Percentiles rank a stretch among this genome's conserved stretches.
Evolutionary conservation across 352 stramenopile genomes (phyloP).

Genomic region (Phytophthora ohioensis): DNA sequence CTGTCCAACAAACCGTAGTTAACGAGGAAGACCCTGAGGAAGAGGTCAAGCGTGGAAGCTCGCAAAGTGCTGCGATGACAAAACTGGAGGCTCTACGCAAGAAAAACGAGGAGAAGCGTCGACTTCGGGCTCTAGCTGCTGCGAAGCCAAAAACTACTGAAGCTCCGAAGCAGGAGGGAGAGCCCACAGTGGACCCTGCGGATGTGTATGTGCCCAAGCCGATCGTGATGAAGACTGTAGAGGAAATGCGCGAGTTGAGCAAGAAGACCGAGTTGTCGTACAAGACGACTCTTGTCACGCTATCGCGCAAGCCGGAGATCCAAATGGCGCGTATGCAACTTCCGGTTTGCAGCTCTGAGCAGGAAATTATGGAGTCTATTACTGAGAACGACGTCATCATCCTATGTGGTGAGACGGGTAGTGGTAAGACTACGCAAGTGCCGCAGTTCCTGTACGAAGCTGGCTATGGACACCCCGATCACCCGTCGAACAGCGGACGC

Average conservation of each 20-base stretch:
- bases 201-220: conserved; percentile 69
- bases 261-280: conserved; percentile 56
- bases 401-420: conserved; percentile 98
- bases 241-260: conserved; percentile 68
- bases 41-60: conserved; percentile 38
- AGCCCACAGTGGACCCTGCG: conserved; percentile 32
- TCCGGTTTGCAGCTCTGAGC: conserved; percentile 98
- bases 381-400: conserved; percentile 97
- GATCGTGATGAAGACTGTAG: conserved; percentile 74
- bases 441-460: conserved; percentile 99
- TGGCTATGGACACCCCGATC: conserved; percentile 82
- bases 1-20: conserved; percentile 10
- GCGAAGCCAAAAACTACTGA: conserved; percentile 8
- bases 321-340: conserved; percentile 94
- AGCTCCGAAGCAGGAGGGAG: conserved; percentile 28
- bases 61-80: conserved; percentile 76
- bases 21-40: conserved; percentile 30
- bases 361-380: conserved; percentile 99
- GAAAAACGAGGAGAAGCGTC: conserved; percentile 85
- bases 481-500: conserved; percentile 56
- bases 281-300: conserved; percentile 78
- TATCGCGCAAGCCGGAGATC: conserved; percentile 88
- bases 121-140: conserved; percentile 42
- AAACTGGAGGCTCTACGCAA: conserved; percentile 71
- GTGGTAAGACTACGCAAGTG: conserved; percentile 98